phyloP scores from a whole-genome alignment of 2,329 filamentous ascomycete species.

The Cercospora sesami region DNA sequence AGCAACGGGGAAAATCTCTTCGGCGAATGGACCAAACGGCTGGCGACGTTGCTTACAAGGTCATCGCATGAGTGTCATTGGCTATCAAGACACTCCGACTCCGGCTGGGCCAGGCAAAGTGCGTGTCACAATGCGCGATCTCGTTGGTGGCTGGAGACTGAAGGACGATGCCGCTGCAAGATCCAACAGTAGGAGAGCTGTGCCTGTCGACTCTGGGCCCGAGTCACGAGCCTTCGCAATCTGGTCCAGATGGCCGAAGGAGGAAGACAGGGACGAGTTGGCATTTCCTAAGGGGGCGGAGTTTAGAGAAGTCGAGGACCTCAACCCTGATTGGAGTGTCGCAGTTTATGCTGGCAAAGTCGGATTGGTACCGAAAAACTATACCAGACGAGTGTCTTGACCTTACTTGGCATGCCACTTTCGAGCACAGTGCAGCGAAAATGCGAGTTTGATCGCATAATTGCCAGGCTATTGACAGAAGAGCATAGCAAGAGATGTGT shows the following conservation, averaged over 20 bases:
- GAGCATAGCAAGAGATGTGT: not conserved
- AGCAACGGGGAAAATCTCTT: slow-evolving; percentile 62
- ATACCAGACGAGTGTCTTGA: slow-evolving; percentile 54
- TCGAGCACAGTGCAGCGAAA: not conserved
- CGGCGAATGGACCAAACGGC: slow-evolving; percentile 73
- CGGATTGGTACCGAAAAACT: slow-evolving; percentile 78
- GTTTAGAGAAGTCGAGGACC: slow-evolving; percentile 77
- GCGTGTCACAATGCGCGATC: slow-evolving; percentile 66
- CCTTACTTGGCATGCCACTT: not conserved
- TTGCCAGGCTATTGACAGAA: not conserved
- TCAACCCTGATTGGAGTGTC: slow-evolving; percentile 89
- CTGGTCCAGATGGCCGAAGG: slow-evolving; percentile 75
- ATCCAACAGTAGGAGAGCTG: slow-evolving; percentile 45
- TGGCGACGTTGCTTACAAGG: slow-evolving; percentile 80
- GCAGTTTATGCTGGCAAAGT: slow-evolving; percentile 79
- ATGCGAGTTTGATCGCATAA: not conserved
- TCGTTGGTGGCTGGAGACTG: slow-evolving; percentile 75
- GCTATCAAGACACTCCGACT: slow-evolving; percentile 62
- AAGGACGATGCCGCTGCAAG: slow-evolving; percentile 47
- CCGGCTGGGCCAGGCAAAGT: slow-evolving; percentile 62
- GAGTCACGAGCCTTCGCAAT: slow-evolving; percentile 64
- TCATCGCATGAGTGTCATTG: slow-evolving; percentile 81
- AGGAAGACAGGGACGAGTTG: slow-evolving; percentile 69
- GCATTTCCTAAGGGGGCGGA: slow-evolving; percentile 81
- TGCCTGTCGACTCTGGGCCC: slow-evolving; percentile 69